A percentile compares a stretch with the other conserved stretches of the same genome.
These are phyloP conservation scores for Solanum hybrid DNA, from an alignment of 305 asterid genomes.

Conservation along the genomic window DNA sequence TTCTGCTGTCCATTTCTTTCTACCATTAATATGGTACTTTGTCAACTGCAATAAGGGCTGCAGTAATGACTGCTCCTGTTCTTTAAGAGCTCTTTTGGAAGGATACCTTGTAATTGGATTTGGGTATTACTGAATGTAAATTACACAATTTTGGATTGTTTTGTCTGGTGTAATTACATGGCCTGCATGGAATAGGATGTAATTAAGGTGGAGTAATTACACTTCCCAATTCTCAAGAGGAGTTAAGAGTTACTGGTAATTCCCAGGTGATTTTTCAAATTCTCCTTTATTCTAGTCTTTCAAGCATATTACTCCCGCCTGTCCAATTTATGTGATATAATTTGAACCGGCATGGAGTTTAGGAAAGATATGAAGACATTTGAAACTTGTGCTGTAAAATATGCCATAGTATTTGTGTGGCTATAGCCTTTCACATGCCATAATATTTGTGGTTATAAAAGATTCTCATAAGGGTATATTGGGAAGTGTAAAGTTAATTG, in stretches of 20 bases:
- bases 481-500: background rate
- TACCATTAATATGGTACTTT: background rate
- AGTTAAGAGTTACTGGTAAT: background rate
- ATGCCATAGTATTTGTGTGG: background rate
- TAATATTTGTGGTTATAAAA: background rate
- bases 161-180: background rate
- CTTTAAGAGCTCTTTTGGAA: background rate
- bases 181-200: background rate
- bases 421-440: background rate
- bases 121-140: background rate
- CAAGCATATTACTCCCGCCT: background rate
- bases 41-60: background rate
- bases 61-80: background rate
- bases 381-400: background rate
- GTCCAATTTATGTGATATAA: background rate
- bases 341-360: background rate
- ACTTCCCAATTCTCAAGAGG: background rate
- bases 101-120: background rate
- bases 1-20: background rate
- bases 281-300: background rate
- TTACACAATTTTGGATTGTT: background rate
- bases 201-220: background rate
- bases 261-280: background rate
- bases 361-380: background rate
- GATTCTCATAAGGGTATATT: background rate